phyloP scores from a whole-genome alignment of 257 asterid species.

The Scutellaria barbata region DNA sequence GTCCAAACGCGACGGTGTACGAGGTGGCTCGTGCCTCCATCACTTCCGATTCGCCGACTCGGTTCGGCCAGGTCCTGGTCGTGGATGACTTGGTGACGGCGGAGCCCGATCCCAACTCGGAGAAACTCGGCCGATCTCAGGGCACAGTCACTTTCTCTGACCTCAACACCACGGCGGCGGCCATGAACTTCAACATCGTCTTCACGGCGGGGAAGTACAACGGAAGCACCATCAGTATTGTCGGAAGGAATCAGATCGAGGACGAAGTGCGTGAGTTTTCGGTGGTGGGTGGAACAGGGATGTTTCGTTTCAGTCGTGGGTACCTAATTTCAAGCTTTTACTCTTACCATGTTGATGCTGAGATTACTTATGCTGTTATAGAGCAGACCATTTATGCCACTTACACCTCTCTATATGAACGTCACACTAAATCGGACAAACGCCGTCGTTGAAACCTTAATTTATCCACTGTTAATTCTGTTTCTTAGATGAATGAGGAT shows the following conservation, averaged over 20 bases:
- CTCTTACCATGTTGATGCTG: constrained; percentile 37
- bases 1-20: constrained; percentile 33
- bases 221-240: constrained; percentile 48
- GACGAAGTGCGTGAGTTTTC: constrained; percentile 39
- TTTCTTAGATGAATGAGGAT: too few species aligned
- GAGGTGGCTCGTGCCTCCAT: constrained; percentile 46
- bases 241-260: constrained; percentile 39
- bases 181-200: constrained; percentile 39
- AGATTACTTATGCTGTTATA: constrained; percentile 33
- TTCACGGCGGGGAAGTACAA: constrained; percentile 41
- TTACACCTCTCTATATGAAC: background rate
- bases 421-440: too few species aligned
- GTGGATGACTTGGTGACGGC: constrained; percentile 46
- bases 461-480: too few species aligned
- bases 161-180: constrained; percentile 21
- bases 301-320: constrained; percentile 47
- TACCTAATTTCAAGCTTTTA: constrained; percentile 19
- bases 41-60: constrained; percentile 39
- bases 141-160: constrained; percentile 39
- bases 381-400: constrained; percentile 41
- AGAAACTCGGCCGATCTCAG: constrained; percentile 42
- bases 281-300: constrained; percentile 51
- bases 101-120: constrained; percentile 38
- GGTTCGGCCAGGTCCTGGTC: constrained; percentile 42
- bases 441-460: too few species aligned